A percentile compares a stretch with the other conserved stretches of the same genome.
Conservation (phyloP, 116 monocot species). For the Posidonia oceanica region DNA sequence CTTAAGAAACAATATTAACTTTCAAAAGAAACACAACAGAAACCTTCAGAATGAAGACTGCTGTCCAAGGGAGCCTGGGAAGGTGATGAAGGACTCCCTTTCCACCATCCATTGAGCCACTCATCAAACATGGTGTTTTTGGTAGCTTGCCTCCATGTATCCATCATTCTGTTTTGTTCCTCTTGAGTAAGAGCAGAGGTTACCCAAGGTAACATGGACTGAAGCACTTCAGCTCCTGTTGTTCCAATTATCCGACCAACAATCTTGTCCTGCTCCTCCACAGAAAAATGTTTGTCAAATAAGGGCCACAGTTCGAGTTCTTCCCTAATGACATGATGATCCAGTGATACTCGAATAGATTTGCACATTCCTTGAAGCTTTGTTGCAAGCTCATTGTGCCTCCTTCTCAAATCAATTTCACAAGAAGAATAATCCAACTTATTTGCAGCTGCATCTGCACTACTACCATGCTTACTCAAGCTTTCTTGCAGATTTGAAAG, state of each 20-base stretch:
- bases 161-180: conserved; percentile 99
- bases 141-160: conserved; percentile 88
- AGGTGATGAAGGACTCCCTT: conserved; percentile 37
- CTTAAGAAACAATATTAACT: background rate
- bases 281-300: conserved; percentile 94
- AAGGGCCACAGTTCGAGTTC: conserved; percentile 99
- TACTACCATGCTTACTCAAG: conserved; percentile 8
- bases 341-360: conserved; percentile 82
- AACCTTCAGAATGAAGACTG: conserved; percentile 35
- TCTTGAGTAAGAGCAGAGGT: conserved; percentile 93
- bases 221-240: conserved; percentile 96
- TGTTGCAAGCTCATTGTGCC: conserved; percentile 77
- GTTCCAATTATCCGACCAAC: conserved; percentile 98
- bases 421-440: background rate
- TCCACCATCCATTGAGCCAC: conserved; percentile 99
- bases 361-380: conserved; percentile 99
- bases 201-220: conserved; percentile 99
- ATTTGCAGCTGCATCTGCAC: conserved; percentile 8
- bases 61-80: conserved; percentile 24
- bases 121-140: conserved; percentile 99
- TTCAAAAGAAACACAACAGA: background rate
- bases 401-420: conserved; percentile 26
- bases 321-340: conserved; percentile 89
- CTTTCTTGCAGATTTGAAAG: conserved; percentile 51
- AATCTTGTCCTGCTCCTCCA: conserved; percentile 98